phyloP scores from a whole-genome alignment of 352 stramenopile genomes.

The Globisporangium solare region DNA sequence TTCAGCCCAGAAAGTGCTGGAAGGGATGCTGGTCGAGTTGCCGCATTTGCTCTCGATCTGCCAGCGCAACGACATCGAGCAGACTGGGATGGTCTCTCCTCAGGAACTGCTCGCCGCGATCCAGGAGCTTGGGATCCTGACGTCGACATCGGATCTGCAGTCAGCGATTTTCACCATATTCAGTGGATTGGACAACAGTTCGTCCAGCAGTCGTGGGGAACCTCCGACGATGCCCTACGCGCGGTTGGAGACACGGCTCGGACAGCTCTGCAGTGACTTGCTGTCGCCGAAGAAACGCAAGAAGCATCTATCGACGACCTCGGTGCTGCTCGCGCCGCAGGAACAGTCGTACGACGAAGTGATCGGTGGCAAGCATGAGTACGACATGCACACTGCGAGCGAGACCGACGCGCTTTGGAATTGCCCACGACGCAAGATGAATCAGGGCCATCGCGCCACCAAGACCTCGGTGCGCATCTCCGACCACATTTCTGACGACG shows the following conservation, averaged over 20 bases:
- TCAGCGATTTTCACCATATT: constrained; percentile 44
- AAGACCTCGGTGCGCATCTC: constrained; percentile 56
- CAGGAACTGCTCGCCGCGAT: constrained; percentile 47
- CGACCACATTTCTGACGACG: constrained; percentile 27
- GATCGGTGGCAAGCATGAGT: constrained; percentile 18
- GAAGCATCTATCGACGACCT: constrained; percentile 66
- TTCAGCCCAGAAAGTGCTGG: constrained; percentile 68
- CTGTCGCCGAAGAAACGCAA: constrained; percentile 61
- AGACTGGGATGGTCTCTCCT: constrained; percentile 35
- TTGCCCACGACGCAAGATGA: constrained; percentile 51
- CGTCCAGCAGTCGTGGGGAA: background rate
- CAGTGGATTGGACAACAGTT: constrained; percentile 9
- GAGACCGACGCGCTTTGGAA: constrained; percentile 59
- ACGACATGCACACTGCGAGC: constrained; percentile 35
- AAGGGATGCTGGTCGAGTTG: constrained; percentile 54
- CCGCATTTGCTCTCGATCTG: constrained; percentile 41
- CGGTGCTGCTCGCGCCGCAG: constrained; percentile 56
- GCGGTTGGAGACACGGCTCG: constrained; percentile 37
- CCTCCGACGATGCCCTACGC: constrained; percentile 34
- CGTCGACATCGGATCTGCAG: constrained; percentile 50
- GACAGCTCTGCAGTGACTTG: constrained; percentile 54
- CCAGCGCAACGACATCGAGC: constrained; percentile 34
- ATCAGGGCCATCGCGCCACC: constrained; percentile 53
- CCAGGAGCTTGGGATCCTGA: constrained; percentile 58
- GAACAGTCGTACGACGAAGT: constrained; percentile 26